Percentiles rank a stretch among this genome's conserved stretches.
These are phyloP conservation scores for Ambrosiella xylebori DNA, from an alignment of 2,329 filamentous ascomycete genomes.

Conservation along the genomic window DNA sequence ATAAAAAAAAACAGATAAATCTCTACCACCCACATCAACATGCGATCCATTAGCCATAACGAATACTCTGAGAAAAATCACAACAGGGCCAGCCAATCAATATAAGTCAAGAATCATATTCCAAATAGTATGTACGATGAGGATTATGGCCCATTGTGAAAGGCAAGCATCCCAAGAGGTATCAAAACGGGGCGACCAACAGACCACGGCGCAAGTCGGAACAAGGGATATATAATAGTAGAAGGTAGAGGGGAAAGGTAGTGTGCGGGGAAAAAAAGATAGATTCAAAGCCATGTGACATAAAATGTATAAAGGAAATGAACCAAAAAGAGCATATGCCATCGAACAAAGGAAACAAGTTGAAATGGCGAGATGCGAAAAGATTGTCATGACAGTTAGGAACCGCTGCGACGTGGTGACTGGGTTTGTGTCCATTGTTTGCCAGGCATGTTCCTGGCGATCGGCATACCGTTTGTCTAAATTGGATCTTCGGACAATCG, in stretches of 20 bases:
- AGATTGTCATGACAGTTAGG: not conserved
- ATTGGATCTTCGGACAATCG: not conserved
- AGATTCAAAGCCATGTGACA: conserved; percentile 9
- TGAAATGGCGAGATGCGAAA: not conserved
- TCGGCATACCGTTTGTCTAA: not conserved
- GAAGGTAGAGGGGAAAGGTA: not conserved
- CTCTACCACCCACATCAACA: not conserved
- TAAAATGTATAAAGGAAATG: not conserved
- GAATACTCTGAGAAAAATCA: not conserved
- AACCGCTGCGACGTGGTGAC: not conserved
- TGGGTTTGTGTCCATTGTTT: not conserved
- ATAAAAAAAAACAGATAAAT: not conserved
- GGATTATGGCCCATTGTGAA: conserved; percentile 9
- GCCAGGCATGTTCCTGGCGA: not conserved
- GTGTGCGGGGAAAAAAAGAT: conserved; percentile 1
- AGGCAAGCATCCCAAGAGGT: conserved; percentile 8
- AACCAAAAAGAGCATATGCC: conserved; percentile 5
- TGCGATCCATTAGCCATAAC: not conserved
- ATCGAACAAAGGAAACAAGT: not conserved
- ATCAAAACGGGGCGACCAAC: conserved; percentile 7
- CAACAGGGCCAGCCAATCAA: not conserved
- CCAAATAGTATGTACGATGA: conserved; percentile 10
- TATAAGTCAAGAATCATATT: conserved; percentile 9
- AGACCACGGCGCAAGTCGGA: conserved; percentile 1
- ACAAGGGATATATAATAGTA: not conserved